Base-by-base conservation (phyloP, 148 eudicot species). In the Silene latifolia region DNA sequence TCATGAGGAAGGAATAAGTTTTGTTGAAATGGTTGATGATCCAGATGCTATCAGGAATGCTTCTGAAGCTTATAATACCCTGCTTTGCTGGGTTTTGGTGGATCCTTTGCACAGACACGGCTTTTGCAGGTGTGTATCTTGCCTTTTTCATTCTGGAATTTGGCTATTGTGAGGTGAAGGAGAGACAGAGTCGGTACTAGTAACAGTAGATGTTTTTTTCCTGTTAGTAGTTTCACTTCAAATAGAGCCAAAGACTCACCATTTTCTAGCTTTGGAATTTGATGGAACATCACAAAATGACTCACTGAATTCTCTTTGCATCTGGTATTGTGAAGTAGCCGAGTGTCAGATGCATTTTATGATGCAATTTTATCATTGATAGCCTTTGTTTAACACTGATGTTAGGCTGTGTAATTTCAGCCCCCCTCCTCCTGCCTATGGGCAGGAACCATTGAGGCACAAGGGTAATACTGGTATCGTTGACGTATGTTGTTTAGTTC, bases 1-100 rank as follows among this genome's bases (percentile, higher is more conserved):
- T 72, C 81, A 44, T 73, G 88, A 89, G 64, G 98, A 92, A 79
- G 94, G 93, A 48, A 84, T 95, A 21, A 74, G 80, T 71, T 82
- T 85, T 78, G 89, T 92, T 68, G 91, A 82, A 69, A 89, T 95
- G 89, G 82, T 81, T 59, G 89, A 92, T 63, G 82, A 82, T 67
- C 82, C 76, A 48, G 82, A 83, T 74, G 78, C 79, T 4, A 53
- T 81, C 57, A 70, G 71, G 32, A 79, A 67, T 80, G 73, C 74
- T 35, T 62, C 77, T 67, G 78, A 80, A 13, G 87, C 82, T 32
- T 79, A 89, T 69, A 87, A 95, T 75, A 95, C 98, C 18, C 99
- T 92, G 74, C 81, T 89, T 66, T 95, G 99, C 88, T 95, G 99
- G 99, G 96, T 95, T 71, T 89, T 95, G 80, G 98, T 95, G 61